Evolutionary conservation across 805 yeast genomes (phyloP), one percentile per base, ranked within the genome.

Genomic region (Candida nanaspora): DNA sequence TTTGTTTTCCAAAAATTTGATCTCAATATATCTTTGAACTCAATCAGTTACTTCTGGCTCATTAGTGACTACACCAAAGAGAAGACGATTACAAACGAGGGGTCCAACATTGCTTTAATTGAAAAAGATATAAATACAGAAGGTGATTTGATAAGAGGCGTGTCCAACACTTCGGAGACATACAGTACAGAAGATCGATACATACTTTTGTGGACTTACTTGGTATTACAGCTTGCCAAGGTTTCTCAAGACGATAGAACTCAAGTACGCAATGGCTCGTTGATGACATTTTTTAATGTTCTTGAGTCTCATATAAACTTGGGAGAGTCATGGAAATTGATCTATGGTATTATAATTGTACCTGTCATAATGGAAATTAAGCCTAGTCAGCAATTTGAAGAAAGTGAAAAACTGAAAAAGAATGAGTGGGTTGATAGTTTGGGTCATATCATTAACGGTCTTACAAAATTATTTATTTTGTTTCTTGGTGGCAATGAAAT

Each of bases 31-130:
- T 86, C 97, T 0, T 88, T 91, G 56, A 86, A 95, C 37, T 81
- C 96, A 0, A 84, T 88, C 8, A 86, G 96, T 49, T 84, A 88
- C 49, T 89, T 88, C 53, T 91, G 98, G 98, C 59, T 84, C 14
- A 77, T 93, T 3, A 85, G 96, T 50, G 98, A 93, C 52, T 78
- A 80, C 43, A 61, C 81, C 33, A 69, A 78, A 40, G 62, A 61
- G 4, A 59, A 52, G 30, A 43, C 57, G 4, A 62, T 57, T 8
- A n/a, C 41, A 3, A 7, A 14, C 2, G 36, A 38, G 4, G 13
- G 22, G 1, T 16, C 30, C 22, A 14, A 34, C 25, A n/a, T 37
- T 34, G 36, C 21, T 10, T 37, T n/a, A 4, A 19, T 51, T 19
- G 58, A 51, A 35, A 13, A 20, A 0, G 20, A 40, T 3, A 47